A percentile compares a stretch with the other conserved stretches of the same genome.
Evolutionary conservation across 176 grass and related monocot genomes (phyloP).

Genomic region (Rhynchospora pubera): DNA sequence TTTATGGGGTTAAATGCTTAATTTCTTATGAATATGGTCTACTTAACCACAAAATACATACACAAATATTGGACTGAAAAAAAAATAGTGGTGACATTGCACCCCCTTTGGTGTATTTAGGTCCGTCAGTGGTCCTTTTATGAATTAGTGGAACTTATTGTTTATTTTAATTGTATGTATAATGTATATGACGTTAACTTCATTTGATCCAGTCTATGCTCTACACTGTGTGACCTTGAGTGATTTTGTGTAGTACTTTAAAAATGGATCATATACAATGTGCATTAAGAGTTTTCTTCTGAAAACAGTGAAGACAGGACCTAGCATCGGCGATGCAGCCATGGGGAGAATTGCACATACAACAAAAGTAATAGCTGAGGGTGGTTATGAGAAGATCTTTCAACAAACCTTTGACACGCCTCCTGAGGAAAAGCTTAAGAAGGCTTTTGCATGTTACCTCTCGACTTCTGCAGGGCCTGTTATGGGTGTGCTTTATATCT

Average conservation of each 20-base stretch:
- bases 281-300: neutral
- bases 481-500: conserved; percentile 91
- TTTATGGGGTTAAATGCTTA: no score
- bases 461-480: conserved; percentile 95
- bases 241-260: neutral
- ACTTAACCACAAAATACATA: no score
- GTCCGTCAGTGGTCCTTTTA: no score
- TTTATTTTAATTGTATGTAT: neutral
- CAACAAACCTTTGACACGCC: conserved; percentile 73
- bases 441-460: conserved; percentile 76
- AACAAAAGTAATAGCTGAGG: conserved; percentile 95
- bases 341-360: conserved; percentile 88
- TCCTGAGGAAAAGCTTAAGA: conserved; percentile 82
- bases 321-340: conserved; percentile 88
- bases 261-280: neutral
- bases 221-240: neutral
- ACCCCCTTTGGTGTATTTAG: no score
- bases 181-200: neutral
- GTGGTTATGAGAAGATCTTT: conserved; percentile 97
- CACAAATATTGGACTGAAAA: no score
- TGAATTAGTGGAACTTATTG: neutral
- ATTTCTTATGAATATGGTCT: no score
- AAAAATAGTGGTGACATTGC: no score
- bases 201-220: neutral
- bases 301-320: conserved; percentile 92